phyloP scores from a whole-genome alignment of 1,284 basidiomycete species.

The Trichosporon asahii region DNA sequence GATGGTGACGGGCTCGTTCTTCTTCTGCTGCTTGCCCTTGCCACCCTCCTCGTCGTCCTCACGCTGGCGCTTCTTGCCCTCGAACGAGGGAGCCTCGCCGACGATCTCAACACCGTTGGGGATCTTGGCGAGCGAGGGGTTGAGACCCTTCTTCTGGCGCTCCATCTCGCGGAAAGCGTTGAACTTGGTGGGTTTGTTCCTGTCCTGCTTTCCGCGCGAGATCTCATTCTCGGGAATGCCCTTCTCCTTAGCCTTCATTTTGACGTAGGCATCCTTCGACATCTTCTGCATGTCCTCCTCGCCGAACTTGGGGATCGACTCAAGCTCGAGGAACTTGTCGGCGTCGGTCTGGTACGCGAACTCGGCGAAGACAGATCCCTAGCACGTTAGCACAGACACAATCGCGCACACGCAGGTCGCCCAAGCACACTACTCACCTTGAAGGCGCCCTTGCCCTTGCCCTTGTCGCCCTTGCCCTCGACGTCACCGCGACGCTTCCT shows the following conservation, averaged over 20 bases:
- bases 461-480: conserved; percentile 47
- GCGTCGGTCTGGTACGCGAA: conserved; percentile 71
- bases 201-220: conserved; percentile 50
- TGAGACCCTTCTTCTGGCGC: conserved; percentile 49
- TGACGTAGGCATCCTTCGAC: conserved; percentile 90
- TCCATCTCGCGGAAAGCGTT: conserved; percentile 87
- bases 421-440: conserved; percentile 58
- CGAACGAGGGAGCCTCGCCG: conserved; percentile 26
- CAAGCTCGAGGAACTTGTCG: conserved; percentile 71
- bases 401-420: conserved; percentile 20
- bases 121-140: conserved; percentile 41
- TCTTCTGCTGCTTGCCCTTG: conserved; percentile 56
- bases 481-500: conserved; percentile 70
- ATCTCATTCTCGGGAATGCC: conserved; percentile 59
- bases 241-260: conserved; percentile 98
- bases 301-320: conserved; percentile 73
- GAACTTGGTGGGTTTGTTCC: conserved; percentile 57
- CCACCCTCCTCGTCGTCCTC: conserved; percentile 51
- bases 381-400: conserved; percentile 16
- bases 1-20: conserved; percentile 52
- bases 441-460: conserved; percentile 67
- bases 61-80: conserved; percentile 38
- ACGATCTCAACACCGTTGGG: conserved; percentile 44
- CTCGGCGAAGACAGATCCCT: conserved; percentile 92
- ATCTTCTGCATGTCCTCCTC: conserved; percentile 74